Conservation (phyloP, 306 rosid species). For the Macrotyloma uniflorum region DNA sequence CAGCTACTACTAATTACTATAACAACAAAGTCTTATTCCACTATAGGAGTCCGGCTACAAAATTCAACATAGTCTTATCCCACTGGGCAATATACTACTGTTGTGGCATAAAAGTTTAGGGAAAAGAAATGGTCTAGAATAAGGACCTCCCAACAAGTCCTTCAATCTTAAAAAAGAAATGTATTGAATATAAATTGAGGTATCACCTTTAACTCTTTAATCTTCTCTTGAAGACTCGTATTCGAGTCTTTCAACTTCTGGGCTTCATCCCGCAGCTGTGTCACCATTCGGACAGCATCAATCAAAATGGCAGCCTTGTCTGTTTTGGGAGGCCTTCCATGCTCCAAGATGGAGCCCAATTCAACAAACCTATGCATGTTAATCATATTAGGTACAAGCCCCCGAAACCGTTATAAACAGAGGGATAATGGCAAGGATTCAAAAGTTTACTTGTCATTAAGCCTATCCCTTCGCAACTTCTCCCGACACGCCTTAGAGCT, state of each 20-base stretch:
- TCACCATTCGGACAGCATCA: conserved; percentile 87
- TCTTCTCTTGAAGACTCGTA: conserved; percentile 80
- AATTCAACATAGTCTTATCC: neutral
- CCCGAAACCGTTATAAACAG: neutral
- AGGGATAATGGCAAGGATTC: neutral
- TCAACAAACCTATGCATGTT: conserved; percentile 75
- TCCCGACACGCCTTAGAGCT: conserved; percentile 96
- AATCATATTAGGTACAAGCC: conserved; percentile 40
- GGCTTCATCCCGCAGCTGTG: conserved; percentile 83
- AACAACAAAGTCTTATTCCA: neutral
- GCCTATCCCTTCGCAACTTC: conserved; percentile 92
- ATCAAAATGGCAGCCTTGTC: conserved; percentile 91
- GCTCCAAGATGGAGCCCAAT: conserved; percentile 89
- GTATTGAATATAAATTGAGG: neutral
- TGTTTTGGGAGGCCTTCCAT: conserved; percentile 87
- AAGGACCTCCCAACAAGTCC: conserved; percentile 1
- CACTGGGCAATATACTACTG: neutral
- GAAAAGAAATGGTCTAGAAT: conserved; percentile 15
- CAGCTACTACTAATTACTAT: neutral
- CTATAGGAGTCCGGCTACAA: neutral
- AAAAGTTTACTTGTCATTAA: conserved; percentile 78
- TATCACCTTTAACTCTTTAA: conserved; percentile 86
- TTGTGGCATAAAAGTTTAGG: neutral
- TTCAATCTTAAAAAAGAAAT: conserved; percentile 3
- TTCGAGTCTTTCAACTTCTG: conserved; percentile 83